Percentiles rank a stretch among this genome's conserved stretches.
phyloP scores from a whole-genome alignment of 177 flowering plant genomes.

The Telopea speciosissima region DNA sequence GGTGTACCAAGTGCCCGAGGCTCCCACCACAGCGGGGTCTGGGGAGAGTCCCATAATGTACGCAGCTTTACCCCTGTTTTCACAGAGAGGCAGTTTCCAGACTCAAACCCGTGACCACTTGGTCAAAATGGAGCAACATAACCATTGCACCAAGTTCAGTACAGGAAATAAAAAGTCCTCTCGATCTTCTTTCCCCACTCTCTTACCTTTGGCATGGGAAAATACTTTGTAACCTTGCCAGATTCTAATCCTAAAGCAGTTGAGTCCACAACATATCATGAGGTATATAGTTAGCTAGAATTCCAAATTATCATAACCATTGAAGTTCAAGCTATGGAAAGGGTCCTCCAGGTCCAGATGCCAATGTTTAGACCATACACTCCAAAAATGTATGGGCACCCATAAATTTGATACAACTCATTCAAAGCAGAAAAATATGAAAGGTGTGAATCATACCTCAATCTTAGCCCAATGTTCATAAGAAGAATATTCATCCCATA shows the following conservation, averaged over 20 bases:
- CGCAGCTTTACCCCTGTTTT: too few species aligned
- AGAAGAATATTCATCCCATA: constrained; percentile 90
- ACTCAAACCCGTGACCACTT: too few species aligned
- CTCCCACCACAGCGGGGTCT: too few species aligned
- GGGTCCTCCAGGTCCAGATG: not conserved
- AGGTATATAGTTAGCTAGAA: not conserved
- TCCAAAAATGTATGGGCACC: not conserved
- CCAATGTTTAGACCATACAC: not conserved
- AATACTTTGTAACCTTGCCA: not conserved
- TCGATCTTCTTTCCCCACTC: not conserved
- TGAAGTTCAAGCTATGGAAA: too few species aligned
- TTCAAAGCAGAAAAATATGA: not conserved
- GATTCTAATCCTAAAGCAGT: not conserved
- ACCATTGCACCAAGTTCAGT: too few species aligned
- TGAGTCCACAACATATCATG: not conserved
- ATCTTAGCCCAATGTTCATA: constrained; percentile 99
- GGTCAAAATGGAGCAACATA: too few species aligned
- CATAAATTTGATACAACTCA: not conserved
- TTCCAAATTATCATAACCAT: not conserved
- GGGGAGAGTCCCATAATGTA: too few species aligned
- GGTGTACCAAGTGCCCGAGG: too few species aligned
- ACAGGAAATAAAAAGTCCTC: too few species aligned
- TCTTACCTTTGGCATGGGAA: too few species aligned
- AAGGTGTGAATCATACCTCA: constrained; percentile 52
- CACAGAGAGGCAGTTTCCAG: too few species aligned